These are phyloP conservation scores for Penicillium paxilli DNA, from an alignment of 495 filamentous ascomycete species.

Conservation along the genomic window DNA sequence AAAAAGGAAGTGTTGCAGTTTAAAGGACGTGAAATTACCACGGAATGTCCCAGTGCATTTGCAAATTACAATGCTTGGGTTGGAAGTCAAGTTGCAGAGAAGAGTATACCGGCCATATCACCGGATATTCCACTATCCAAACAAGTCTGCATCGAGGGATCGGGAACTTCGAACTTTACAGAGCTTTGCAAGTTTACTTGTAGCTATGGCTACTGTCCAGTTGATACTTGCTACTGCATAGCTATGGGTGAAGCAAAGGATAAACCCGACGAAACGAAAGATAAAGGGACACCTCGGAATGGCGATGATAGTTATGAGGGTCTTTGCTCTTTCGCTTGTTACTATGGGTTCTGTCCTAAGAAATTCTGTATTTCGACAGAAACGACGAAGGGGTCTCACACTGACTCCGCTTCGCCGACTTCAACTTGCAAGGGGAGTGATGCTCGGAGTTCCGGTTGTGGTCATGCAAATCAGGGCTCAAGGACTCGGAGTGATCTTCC, in stretches of 20 bases:
- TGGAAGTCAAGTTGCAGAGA: constrained; percentile 26
- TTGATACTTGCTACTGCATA: constrained; percentile 18
- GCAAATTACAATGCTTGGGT: constrained; percentile 58
- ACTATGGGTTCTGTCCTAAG: constrained; percentile 14
- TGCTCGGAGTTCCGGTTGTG: neutral
- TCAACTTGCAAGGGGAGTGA: neutral
- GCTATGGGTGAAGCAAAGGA: constrained; percentile 10
- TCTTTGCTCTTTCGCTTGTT: constrained; percentile 15
- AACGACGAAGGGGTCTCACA: neutral
- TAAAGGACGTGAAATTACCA: constrained; percentile 49
- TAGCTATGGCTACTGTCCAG: constrained; percentile 19
- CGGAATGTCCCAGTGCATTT: constrained; percentile 43
- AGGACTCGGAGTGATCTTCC: neutral
- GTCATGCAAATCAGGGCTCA: neutral
- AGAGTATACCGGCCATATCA: neutral
- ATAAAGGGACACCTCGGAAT: constrained; percentile 10
- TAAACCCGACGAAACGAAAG: constrained; percentile 6
- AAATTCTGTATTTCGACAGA: neutral
- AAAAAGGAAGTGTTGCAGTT: constrained; percentile 22
- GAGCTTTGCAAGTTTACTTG: constrained; percentile 19
- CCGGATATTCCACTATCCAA: constrained; percentile 6
- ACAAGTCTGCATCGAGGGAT: constrained; percentile 15
- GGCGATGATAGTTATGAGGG: constrained; percentile 9
- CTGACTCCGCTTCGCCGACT: neutral
- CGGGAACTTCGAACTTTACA: constrained; percentile 8